Conservation (phyloP, 768 basidiomycete genomes). For the Vararia minispora region DNA sequence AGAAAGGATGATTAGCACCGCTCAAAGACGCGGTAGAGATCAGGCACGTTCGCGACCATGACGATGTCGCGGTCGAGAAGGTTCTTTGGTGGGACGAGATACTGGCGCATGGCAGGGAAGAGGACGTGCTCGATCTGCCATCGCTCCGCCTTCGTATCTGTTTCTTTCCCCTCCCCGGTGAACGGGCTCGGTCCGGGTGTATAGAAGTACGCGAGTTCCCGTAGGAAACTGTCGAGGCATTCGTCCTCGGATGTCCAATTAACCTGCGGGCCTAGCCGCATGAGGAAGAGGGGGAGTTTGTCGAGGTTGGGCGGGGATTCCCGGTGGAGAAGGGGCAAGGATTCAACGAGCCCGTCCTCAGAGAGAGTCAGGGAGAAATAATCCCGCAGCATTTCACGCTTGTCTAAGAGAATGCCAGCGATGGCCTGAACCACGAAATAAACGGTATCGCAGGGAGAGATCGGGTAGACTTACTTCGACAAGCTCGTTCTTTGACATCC, state of each 20-base stretch:
- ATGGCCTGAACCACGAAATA: slow-evolving; percentile 39
- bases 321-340: slow-evolving; percentile 70
- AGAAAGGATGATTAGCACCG: slow-evolving; percentile 68
- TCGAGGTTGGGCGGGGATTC: slow-evolving; percentile 89
- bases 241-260: slow-evolving; percentile 78
- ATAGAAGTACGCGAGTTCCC: slow-evolving; percentile 90
- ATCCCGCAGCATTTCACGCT: slow-evolving; percentile 79
- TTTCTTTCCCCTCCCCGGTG: neutral
- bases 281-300: slow-evolving; percentile 78
- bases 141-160: slow-evolving; percentile 39
- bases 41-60: slow-evolving; percentile 82
- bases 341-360: slow-evolving; percentile 54
- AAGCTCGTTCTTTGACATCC: slow-evolving; percentile 48
- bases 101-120: slow-evolving; percentile 76
- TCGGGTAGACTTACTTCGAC: slow-evolving; percentile 44
- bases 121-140: slow-evolving; percentile 91
- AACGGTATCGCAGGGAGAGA: neutral
- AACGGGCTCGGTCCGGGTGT: slow-evolving; percentile 45
- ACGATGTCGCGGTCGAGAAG: slow-evolving; percentile 66
- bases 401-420: slow-evolving; percentile 40
- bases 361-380: slow-evolving; percentile 80
- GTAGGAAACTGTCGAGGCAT: slow-evolving; percentile 79
- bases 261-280: slow-evolving; percentile 91
- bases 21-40: slow-evolving; percentile 92
- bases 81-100: slow-evolving; percentile 57